Percentiles rank a stretch among this genome's conserved stretches.
These are phyloP conservation scores for Cyberlindnera petersonii DNA, from an alignment of 805 yeast genomes.

Conservation along the genomic window DNA sequence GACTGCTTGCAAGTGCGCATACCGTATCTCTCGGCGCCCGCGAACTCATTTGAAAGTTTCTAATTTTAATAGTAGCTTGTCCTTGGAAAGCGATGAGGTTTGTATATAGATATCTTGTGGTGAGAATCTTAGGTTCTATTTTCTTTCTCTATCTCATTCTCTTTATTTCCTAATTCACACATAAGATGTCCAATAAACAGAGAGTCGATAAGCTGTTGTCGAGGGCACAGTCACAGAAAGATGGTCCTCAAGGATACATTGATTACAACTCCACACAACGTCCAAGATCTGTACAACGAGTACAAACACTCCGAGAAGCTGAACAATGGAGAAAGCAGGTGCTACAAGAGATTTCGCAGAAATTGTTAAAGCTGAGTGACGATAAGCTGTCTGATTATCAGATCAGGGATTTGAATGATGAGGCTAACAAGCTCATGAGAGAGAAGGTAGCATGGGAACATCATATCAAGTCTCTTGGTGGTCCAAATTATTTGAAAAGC, in stretches of 20 bases:
- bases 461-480: conserved; percentile 66
- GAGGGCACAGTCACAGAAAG: conserved; percentile 60
- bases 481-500: conserved; percentile 52
- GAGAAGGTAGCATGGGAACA: conserved; percentile 80
- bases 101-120: too few species aligned
- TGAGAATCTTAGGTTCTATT: too few species aligned
- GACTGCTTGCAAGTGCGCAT: not conserved
- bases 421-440: conserved; percentile 57
- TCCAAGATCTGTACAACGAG: conserved; percentile 56
- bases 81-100: too few species aligned
- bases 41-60: too few species aligned
- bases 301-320: conserved; percentile 55
- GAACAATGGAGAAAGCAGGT: conserved; percentile 66
- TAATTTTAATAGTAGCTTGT: too few species aligned
- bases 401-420: conserved; percentile 71
- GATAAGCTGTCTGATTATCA: conserved; percentile 52
- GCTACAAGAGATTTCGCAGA: conserved; percentile 57
- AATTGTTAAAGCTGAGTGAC: conserved; percentile 63
- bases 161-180: not conserved
- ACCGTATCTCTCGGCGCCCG: too few species aligned
- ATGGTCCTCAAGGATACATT: conserved; percentile 53
- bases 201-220: conserved; percentile 72
- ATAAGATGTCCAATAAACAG: conserved; percentile 67
- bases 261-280: conserved; percentile 54
- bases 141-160: too few species aligned